Base-by-base conservation (phyloP, 176 grass and related monocot species). In the Avena insularis region DNA sequence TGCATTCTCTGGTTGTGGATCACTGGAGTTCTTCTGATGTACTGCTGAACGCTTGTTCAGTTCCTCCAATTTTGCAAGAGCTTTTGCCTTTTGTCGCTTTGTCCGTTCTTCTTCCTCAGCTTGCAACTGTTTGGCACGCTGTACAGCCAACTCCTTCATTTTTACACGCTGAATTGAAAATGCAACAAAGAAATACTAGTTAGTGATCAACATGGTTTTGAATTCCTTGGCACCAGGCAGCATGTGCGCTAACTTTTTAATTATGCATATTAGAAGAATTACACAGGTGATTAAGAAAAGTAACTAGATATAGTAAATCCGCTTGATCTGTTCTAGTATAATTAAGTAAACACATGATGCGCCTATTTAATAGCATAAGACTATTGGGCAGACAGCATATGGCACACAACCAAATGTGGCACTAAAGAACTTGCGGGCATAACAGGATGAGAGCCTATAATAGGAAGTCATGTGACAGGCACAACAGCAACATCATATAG, bases 71-170 rank as follows among this genome's bases (percentile, higher is more conserved):
- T 99, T 99, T 11, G 86, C 91, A 63, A 94, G 91, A 85, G 94
- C 97, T 92, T 99, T 99, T 83, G 92, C 94, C 75, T 82, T 99
- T 88, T 96, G 97, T 69, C 94, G 89, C 57, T 88, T 93, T 83
- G 71, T 93, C 53, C 92, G 90, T 79, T 99, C 94, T 63, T 99
- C 94, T 84, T 99, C 97, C 85, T 99, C 94, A 73, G 82, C 77
- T 90, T 99, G 91, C 69, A 96, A 71, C 46, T 94, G 91, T 77
- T 93, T 96, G 65, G 89, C 97, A 71, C 97, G 90, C 43, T 99
- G 94, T 80, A 86, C 92, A 83, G 97, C 97, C 81, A 96, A 89
- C 85, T 96, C 97, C 84, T 88, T 94, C 79, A 99, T 81, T 85
- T 94, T 92, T 77, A 84, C 71, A 83, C 92, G 92, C 97, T 99